Evolutionary conservation across 1,139 yeast genomes (phyloP).

Genomic region (Suhomyces kunorum): DNA sequence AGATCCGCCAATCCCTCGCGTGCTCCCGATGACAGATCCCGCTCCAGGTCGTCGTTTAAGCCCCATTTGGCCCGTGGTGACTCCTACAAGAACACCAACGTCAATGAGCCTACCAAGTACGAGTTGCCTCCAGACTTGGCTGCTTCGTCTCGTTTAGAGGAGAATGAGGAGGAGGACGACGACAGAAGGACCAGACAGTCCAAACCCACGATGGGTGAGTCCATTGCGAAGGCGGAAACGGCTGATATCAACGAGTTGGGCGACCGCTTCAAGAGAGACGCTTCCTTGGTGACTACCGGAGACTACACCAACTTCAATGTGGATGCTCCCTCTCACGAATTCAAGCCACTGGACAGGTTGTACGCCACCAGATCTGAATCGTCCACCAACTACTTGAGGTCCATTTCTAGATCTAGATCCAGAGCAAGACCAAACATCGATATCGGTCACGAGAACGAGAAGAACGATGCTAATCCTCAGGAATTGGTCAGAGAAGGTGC

Average conservation of each 20-base stretch:
- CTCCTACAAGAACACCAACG: slow-evolving; percentile 54
- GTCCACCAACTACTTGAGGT: slow-evolving; percentile 54
- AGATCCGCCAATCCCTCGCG: slow-evolving; percentile 29
- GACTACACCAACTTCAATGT: slow-evolving; percentile 52
- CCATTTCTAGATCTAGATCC: slow-evolving; percentile 64
- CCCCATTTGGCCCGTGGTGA: slow-evolving; percentile 71
- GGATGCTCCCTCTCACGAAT: slow-evolving; percentile 34
- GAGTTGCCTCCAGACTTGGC: slow-evolving; percentile 47
- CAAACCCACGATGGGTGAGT: slow-evolving; percentile 53
- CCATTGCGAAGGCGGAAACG: slow-evolving; percentile 49
- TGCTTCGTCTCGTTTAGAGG: slow-evolving; percentile 11
- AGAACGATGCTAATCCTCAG: slow-evolving; percentile 45
- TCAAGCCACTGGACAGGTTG: slow-evolving; percentile 23
- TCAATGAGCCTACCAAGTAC: slow-evolving; percentile 42
- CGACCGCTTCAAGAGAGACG: slow-evolving; percentile 34
- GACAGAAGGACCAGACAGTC: slow-evolving; percentile 47
- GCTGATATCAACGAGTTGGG: slow-evolving; percentile 17
- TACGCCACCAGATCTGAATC: slow-evolving; percentile 35
- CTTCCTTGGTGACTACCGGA: slow-evolving; percentile 50
- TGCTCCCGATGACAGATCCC: slow-evolving; percentile 14
- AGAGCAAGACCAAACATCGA: slow-evolving; percentile 49
- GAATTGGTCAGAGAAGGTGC: slow-evolving; percentile 49
- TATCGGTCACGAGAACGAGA: slow-evolving; percentile 27
- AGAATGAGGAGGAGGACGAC: slow-evolving; percentile 27
- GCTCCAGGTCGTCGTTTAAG: slow-evolving; percentile 34